phyloP scores from a whole-genome alignment of 345 rosid species.

The Boechera stricta region DNA sequence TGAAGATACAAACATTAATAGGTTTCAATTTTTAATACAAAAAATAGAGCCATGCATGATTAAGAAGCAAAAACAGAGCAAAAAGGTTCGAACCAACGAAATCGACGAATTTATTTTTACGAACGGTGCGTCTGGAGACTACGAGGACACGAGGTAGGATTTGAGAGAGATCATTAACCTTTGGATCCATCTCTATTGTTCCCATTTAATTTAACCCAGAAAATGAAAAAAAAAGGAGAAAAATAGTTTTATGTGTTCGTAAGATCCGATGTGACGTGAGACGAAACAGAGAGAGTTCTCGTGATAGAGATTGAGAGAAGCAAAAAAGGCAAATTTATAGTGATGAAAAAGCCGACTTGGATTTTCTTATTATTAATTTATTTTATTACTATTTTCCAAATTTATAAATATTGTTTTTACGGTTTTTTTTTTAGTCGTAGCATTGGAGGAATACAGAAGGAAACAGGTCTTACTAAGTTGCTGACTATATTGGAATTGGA shows the following conservation, averaged over 20 bases:
- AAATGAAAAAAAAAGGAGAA: background rate
- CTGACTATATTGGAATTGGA: background rate
- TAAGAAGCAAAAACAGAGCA: background rate
- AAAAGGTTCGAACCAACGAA: slow-evolving; percentile 54
- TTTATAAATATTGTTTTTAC: slow-evolving; percentile 7
- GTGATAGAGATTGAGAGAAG: slow-evolving; percentile 31
- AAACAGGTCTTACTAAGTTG: slow-evolving; percentile 34
- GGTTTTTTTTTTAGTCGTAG: slow-evolving; percentile 2
- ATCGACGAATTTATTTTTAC: slow-evolving; percentile 69
- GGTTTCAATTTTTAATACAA: slow-evolving; percentile 7
- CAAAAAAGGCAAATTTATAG: slow-evolving; percentile 37
- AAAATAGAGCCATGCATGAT: slow-evolving; percentile 37
- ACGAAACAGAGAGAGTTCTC: slow-evolving; percentile 17
- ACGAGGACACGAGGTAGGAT: slow-evolving; percentile 68
- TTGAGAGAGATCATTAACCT: slow-evolving; percentile 51
- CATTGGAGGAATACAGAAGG: slow-evolving; percentile 15
- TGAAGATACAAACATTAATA: background rate
- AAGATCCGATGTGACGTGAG: slow-evolving; percentile 43
- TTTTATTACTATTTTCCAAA: background rate
- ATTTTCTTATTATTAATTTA: slow-evolving; percentile 7
- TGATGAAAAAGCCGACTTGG: slow-evolving; percentile 23
- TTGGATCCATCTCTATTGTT: slow-evolving; percentile 31
- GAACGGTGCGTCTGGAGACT: slow-evolving; percentile 67
- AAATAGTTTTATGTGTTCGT: slow-evolving; percentile 32
- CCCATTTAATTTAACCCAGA: slow-evolving; percentile 6